These are phyloP conservation scores for Eucalyptus pauciflora DNA, from an alignment of 345 rosid species.

Conservation along the genomic window DNA sequence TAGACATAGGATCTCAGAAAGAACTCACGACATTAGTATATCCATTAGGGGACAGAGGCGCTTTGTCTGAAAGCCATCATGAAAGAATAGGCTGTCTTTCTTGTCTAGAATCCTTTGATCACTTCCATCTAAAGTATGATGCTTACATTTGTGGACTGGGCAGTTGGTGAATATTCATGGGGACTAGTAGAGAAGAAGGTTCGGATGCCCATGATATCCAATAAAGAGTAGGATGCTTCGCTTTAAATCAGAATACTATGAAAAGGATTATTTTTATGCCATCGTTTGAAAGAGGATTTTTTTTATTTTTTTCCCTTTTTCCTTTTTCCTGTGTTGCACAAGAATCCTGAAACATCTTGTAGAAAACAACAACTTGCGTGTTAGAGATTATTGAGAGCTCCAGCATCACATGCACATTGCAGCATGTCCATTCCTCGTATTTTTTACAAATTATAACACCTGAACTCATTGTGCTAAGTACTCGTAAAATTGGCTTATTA, in stretches of 20 bases:
- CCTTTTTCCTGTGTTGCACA: background rate
- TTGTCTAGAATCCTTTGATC: background rate
- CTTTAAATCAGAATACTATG: background rate
- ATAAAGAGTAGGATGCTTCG: background rate
- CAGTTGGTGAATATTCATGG: background rate
- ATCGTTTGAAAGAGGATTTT: background rate
- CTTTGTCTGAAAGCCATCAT: background rate
- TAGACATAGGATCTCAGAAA: background rate
- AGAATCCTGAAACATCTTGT: background rate
- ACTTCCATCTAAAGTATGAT: background rate
- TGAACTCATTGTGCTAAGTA: background rate
- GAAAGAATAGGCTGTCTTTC: background rate
- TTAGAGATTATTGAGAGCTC: background rate
- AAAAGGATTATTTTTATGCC: background rate
- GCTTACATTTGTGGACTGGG: background rate
- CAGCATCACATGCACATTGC: background rate
- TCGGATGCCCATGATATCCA: background rate
- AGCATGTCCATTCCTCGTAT: background rate
- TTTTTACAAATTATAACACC: background rate
- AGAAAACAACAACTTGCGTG: background rate
- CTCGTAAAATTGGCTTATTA: background rate
- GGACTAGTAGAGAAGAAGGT: background rate
- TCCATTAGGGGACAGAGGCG: background rate
- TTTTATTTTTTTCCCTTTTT: rapidly evolving
- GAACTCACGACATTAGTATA: background rate